These are phyloP conservation scores for Vitis hybrid DNA, from an alignment of 177 flowering plant species.

Conservation along the genomic window DNA sequence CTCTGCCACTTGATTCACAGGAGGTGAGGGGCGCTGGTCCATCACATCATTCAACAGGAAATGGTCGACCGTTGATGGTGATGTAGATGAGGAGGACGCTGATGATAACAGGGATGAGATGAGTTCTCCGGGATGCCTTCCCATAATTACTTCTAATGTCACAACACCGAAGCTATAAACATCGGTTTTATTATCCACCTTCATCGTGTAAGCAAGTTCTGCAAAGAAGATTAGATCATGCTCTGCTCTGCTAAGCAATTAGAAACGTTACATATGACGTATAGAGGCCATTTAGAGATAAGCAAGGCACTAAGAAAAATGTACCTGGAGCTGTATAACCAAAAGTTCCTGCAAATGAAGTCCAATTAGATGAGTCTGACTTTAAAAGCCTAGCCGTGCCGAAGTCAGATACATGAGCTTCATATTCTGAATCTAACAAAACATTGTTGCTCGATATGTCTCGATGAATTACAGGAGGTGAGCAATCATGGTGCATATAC, in stretches of 20 bases:
- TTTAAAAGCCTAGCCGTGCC: conserved; percentile 17
- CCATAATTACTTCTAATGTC: conserved; percentile 17
- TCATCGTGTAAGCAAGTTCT: conserved; percentile 19
- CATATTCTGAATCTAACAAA: conserved; percentile 8
- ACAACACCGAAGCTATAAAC: conserved; percentile 23
- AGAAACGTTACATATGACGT: no score
- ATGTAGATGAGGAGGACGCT: neutral
- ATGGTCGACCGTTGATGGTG: neutral
- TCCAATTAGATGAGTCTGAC: conserved; percentile 21
- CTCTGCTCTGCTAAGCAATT: no score
- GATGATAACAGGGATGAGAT: conserved; percentile 5
- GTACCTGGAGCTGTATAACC: conserved; percentile 27
- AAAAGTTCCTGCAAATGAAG: conserved; percentile 18
- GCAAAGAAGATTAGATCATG: neutral
- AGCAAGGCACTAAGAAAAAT: neutral
- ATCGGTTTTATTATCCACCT: conserved; percentile 18
- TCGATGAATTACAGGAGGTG: conserved; percentile 17
- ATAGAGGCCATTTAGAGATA: neutral
- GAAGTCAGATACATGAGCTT: conserved; percentile 21
- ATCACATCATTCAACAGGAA: conserved; percentile 11
- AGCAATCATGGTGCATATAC: conserved; percentile 24
- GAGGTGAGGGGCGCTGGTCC: conserved; percentile 15
- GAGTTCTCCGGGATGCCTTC: conserved; percentile 24
- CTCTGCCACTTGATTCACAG: neutral
- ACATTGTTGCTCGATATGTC: conserved; percentile 24